These are phyloP conservation scores for Colletotrichum sp. DNA, from an alignment of 2,329 filamentous ascomycete species.

Conservation along the genomic window DNA sequence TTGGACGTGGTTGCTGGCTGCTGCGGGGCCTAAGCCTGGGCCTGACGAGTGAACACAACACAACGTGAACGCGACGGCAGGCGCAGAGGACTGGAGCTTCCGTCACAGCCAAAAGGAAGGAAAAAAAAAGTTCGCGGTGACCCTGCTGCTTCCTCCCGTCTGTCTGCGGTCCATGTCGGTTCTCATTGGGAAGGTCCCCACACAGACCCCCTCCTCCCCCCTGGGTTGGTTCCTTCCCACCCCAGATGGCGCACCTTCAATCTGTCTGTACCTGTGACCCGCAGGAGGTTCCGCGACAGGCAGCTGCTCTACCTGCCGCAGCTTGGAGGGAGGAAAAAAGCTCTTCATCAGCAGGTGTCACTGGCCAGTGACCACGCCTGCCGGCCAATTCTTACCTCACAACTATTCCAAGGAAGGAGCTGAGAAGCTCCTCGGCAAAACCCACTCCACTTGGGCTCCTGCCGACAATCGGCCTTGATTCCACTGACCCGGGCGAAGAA, in stretches of 20 bases:
- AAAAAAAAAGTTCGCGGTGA: background rate
- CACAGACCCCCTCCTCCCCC: background rate
- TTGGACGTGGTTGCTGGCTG: background rate
- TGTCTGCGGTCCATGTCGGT: background rate
- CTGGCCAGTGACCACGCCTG: background rate
- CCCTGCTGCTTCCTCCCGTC: background rate
- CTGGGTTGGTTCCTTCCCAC: background rate
- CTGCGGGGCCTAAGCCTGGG: background rate
- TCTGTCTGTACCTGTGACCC: background rate
- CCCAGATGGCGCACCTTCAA: background rate
- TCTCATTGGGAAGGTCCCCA: conserved; percentile 2
- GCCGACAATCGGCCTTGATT: background rate
- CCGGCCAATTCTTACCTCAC: background rate
- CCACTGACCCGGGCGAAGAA: background rate
- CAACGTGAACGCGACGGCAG: background rate
- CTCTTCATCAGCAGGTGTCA: background rate
- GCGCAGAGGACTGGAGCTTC: background rate
- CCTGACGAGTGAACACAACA: background rate
- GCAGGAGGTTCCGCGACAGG: background rate
- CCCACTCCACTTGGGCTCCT: background rate
- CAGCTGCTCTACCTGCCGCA: background rate
- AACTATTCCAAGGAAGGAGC: background rate
- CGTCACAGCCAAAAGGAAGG: background rate
- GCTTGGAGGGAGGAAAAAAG: background rate
- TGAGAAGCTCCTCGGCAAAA: background rate